Conservation (phyloP, 2,329 filamentous ascomycete species). For the Pyricularia sp. region DNA sequence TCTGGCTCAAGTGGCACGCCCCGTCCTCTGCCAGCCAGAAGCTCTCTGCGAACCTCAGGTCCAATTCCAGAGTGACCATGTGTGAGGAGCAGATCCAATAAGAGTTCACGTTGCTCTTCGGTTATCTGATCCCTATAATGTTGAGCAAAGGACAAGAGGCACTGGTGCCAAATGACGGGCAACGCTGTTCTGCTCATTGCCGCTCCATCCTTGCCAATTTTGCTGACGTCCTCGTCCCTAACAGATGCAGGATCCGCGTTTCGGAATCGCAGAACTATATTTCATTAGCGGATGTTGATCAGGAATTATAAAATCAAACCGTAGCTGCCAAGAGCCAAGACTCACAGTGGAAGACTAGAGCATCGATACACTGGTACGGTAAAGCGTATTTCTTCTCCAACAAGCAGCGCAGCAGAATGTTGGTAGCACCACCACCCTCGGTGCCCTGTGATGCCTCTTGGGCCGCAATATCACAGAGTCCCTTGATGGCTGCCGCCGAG, state of each 20-base stretch:
- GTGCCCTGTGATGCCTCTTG: conserved; percentile 76
- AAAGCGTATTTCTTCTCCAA: conserved; percentile 96
- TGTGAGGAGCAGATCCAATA: conserved; percentile 77
- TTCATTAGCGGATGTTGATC: neutral
- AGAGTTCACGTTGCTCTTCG: conserved; percentile 78
- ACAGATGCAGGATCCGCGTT: conserved; percentile 53
- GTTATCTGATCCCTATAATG: conserved; percentile 92
- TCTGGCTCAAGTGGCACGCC: conserved; percentile 60
- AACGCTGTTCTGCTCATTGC: conserved; percentile 32
- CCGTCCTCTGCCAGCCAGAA: conserved; percentile 79
- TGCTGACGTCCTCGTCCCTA: conserved; percentile 36
- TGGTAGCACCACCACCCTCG: conserved; percentile 84
- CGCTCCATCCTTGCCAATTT: conserved; percentile 21
- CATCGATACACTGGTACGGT: conserved; percentile 89
- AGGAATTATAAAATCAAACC: neutral
- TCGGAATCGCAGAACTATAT: conserved; percentile 52
- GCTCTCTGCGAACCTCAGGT: conserved; percentile 80
- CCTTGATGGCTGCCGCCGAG: conserved; percentile 83
- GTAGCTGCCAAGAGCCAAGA: neutral
- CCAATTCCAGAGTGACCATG: conserved; percentile 84
- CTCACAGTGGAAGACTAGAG: conserved; percentile 78
- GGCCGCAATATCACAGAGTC: conserved; percentile 87
- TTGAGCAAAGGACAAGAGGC: conserved; percentile 83
- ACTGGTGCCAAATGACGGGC: conserved; percentile 95
- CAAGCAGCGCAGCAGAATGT: conserved; percentile 88